Percentiles rank a stretch among this genome's conserved stretches.
phyloP scores from a whole-genome alignment of 176 grass and related monocot genomes.

The Dendrocalamus sinicus region DNA sequence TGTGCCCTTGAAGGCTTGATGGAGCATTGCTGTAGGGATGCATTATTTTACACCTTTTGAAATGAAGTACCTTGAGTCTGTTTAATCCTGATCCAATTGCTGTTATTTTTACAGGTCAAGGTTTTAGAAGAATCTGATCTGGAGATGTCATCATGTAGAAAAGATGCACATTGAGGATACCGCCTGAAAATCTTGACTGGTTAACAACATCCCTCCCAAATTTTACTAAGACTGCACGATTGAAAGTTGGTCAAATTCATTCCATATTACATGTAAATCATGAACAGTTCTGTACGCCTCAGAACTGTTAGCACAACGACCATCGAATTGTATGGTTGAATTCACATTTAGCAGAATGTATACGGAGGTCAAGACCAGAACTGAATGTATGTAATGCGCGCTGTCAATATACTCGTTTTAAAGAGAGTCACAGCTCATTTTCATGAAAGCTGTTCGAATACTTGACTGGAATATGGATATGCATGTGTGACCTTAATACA shows the following conservation, averaged over 20 bases:
- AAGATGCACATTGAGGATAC: slow-evolving; percentile 27
- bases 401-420: neutral
- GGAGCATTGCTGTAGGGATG: too few species aligned
- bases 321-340: neutral
- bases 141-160: slow-evolving; percentile 25
- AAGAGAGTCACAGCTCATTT: neutral
- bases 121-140: slow-evolving; percentile 39
- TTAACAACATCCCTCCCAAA: neutral
- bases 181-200: slow-evolving; percentile 26
- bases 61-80: slow-evolving; percentile 16
- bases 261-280: neutral
- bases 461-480: neutral
- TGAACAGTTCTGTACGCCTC: neutral
- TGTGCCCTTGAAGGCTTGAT: too few species aligned
- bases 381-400: neutral
- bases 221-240: neutral
- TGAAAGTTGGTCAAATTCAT: slow-evolving; percentile 27
- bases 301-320: slow-evolving; percentile 26
- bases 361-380: neutral
- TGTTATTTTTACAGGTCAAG: slow-evolving; percentile 37
- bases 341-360: neutral
- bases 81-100: slow-evolving; percentile 21
- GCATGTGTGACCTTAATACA: neutral
- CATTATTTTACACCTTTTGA: too few species aligned
- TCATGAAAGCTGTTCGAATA: neutral